phyloP scores from a whole-genome alignment of 179 eudicot species.

The Patellifolia procumbens region DNA sequence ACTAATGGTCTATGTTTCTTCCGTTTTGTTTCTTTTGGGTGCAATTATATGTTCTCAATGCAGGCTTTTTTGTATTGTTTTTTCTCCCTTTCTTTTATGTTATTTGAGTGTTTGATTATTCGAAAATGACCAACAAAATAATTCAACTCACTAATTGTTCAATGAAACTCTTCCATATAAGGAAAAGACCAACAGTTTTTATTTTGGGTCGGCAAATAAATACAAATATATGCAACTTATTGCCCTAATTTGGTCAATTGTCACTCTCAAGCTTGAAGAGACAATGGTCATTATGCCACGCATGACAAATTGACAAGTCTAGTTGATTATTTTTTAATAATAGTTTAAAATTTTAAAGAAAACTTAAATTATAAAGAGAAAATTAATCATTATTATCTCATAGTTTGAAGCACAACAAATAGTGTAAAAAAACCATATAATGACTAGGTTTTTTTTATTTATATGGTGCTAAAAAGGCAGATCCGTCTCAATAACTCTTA shows the following conservation, averaged over 20 bases:
- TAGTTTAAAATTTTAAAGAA: neutral
- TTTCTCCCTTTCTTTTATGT: neutral
- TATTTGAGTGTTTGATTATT: neutral
- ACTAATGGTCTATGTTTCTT: neutral
- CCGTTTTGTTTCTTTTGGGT: neutral
- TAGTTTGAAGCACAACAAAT: too few species aligned
- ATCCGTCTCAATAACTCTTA: too few species aligned
- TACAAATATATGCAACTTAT: neutral
- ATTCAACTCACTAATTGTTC: neutral
- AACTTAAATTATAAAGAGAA: too few species aligned
- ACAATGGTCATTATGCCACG: neutral
- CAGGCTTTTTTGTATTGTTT: neutral
- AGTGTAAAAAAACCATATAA: too few species aligned
- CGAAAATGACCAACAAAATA: neutral
- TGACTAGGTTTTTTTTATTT: too few species aligned
- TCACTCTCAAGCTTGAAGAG: slow-evolving; percentile 1
- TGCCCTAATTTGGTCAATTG: neutral
- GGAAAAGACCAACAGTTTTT: neutral
- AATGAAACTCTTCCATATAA: neutral
- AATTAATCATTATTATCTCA: neutral
- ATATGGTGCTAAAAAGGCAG: too few species aligned
- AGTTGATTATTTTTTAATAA: neutral
- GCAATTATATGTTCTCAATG: neutral
- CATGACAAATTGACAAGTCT: neutral
- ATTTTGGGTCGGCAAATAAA: slow-evolving; percentile 6